Evolutionary conservation across 2,329 filamentous ascomycete genomes (phyloP), one percentile per base, ranked within the genome.

Genomic region (Colletotrichum sp.): DNA sequence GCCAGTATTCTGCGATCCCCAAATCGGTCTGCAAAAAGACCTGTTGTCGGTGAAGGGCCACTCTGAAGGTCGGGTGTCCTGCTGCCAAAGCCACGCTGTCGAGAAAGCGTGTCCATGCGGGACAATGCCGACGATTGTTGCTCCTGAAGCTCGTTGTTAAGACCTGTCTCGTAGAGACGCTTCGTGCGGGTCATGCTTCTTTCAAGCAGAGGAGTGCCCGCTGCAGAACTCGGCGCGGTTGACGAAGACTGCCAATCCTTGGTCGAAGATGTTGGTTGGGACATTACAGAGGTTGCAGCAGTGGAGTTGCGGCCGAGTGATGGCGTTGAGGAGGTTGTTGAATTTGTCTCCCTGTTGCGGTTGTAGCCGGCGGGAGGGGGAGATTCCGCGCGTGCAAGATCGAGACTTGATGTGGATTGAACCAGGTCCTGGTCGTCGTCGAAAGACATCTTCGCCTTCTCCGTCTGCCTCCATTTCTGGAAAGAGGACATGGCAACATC

Each of bases 201-300:
- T 71, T 95, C 94, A 0, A 92, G 80, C 0, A 87, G 85, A 6
- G 85, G 79, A n/a, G 83, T 83, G 8, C 86, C 83, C 55, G 79
- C 81, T 5, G 85, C 79, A 2, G 86, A 85, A 6, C 80, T 81
- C 6, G 87, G 80, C 15, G 83, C 81, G 0, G 84, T 80, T 25
- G 85, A 81, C 12, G 84, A 80, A 3, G 88, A 83, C 39, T 89
- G 87, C 79, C 83, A 85, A 48, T 92, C 91, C 77, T 89, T 91
- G 32, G 87, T 70, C 2, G 90, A 90, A 5, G 87, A 83, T 1
- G 89, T 83, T 18, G 86, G 87, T 76, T 96, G 95, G 1, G 96
- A 98, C n/a, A 93, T 92, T 66, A 97, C 88, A 0, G 96, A 98
- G 0, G 96, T 98, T 5, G 95, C 96, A 8, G 96, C 95, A 2